Base-by-base conservation (phyloP, 2,329 filamentous ascomycete species). In the Paecilomyces sp. region DNA sequence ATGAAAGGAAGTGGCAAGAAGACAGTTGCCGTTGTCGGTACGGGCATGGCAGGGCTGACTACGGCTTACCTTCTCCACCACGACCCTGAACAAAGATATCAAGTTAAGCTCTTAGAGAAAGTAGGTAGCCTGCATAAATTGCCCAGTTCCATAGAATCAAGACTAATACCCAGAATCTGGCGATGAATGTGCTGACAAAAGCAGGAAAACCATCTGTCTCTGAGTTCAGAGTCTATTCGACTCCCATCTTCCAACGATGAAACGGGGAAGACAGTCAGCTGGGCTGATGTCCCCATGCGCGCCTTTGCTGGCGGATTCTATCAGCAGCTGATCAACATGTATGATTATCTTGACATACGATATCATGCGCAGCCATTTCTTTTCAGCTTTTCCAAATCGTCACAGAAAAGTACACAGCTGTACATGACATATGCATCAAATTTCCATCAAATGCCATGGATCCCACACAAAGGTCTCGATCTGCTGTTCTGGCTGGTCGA, bases 391-490 rank as follows among this genome's bases (percentile, higher is more conserved):
- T 76, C 80, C 11, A 74, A 69, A 56, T 64, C 71, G 12, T 54
- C 60, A 50, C 55, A 30, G 55, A 25, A 28, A 51, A 59, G 53
- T 56, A 51, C 58, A 25, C 30, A 12, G 30, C 15, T 59, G 18
- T 53, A 83, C 67, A 83, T 83, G 58, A 71, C 82, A 13, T 80
- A 86, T 64, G 77, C 83, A 0, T 85, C 81, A 2, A 83, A 84
- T 51, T 71, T 80, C 36, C 82, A 85, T 63, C 75, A 76, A 61
- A 66, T 79, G 15, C 77, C 77, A 0, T 77, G 81, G 3, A 69
- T 77, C 59, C 74, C 76, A 0, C 72, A 67, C 3, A 70, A 72
- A 3, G 36, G 36, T 6, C 57, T 68, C 2, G 67, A 71, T 1
- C 61, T 77, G 24, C 55, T 77, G n/a, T 53, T 65, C 1, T 79